These are phyloP conservation scores for Lasiodiplodia gonubiensis DNA, from an alignment of 2,329 filamentous ascomycete species.

Conservation along the genomic window DNA sequence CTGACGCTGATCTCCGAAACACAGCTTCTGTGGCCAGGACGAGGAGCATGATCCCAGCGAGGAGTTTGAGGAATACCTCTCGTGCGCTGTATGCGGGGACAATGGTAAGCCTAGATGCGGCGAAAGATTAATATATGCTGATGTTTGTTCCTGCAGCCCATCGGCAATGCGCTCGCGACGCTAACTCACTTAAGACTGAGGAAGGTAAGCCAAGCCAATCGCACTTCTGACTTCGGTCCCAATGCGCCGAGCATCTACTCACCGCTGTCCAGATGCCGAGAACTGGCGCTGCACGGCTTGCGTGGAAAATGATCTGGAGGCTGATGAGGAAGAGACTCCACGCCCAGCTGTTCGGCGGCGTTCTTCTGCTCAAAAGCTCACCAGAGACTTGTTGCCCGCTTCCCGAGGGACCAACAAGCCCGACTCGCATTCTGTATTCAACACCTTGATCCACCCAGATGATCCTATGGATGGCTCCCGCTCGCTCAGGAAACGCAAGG, in stretches of 20 bases:
- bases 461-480: slow-evolving; percentile 78
- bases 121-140: slow-evolving; percentile 37
- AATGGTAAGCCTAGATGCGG: slow-evolving; percentile 66
- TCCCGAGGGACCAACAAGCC: slow-evolving; percentile 68
- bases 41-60: slow-evolving; percentile 83
- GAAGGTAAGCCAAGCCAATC: slow-evolving; percentile 62
- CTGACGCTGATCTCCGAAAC: slow-evolving; percentile 28
- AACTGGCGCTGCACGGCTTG: slow-evolving; percentile 68
- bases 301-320: slow-evolving; percentile 58
- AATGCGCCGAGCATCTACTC: slow-evolving; percentile 28
- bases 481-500: slow-evolving; percentile 81
- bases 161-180: slow-evolving; percentile 82
- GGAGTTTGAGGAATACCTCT: slow-evolving; percentile 79
- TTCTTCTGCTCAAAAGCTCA: slow-evolving; percentile 68
- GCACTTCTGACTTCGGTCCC: slow-evolving; percentile 27
- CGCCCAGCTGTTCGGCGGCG: slow-evolving; percentile 56
- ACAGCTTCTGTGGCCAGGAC: slow-evolving; percentile 79
- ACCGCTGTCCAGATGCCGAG: slow-evolving; percentile 55
- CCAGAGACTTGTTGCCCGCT: slow-evolving; percentile 74
- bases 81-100: slow-evolving; percentile 78
- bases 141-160: slow-evolving; percentile 71
- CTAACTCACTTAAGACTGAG: slow-evolving; percentile 65
- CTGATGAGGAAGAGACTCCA: slow-evolving; percentile 48
- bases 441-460: slow-evolving; percentile 72
- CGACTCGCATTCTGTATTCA: slow-evolving; percentile 79